Base-by-base conservation (phyloP, 768 basidiomycete genomes). In the Calocybe indica region DNA sequence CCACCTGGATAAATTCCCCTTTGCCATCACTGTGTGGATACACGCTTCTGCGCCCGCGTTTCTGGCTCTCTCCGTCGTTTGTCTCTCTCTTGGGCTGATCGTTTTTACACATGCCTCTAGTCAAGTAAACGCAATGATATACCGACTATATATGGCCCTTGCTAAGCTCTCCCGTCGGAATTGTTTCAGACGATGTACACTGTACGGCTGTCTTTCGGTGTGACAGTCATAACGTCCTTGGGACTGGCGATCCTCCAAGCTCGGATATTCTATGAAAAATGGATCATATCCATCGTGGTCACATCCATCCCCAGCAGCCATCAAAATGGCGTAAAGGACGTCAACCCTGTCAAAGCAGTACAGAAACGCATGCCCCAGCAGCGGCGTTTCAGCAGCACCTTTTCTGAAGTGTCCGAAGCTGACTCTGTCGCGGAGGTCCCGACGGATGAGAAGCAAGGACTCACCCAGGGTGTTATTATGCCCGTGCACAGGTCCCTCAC, bases 231-330 rank as follows among this genome's bases (percentile, higher is more conserved):
- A 9, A 53, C 55, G 1, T 52, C 57, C 7, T 50, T 54, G 11
- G 57, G 52, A 7, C 34, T 56, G 12, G 12, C 51, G 2, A 41
- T 36, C n/a, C 42, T 48, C 1, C 14, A 32, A 2, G 31, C n/a
- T 6, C 56, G 57, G 57, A 49, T 58, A 13, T 45, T 35, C n/a
- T 56, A 54, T 33, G 52, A 58, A 13, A 51, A 49, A 43, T 55
- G 36, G 12, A 37, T 12, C 36, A 37, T 14, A 14, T 4, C 14
- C 36, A 37, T 37, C 36, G 14, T 37, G 12, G 14, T 40, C 39
- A 40, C 8, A 22, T 22, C 22, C 22, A 22, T 22, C 22, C 22
- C 22, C 22, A 22, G 22, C 22, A 4, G 22, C 22, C 22, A 22
- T 22, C 22, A 22, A 22, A 22, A 22, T 22, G 22, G 4, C 22